A percentile compares a stretch with the other conserved stretches of the same genome.
phyloP scores from a whole-genome alignment of 441 rosid species.

The Arabidopsis lyrata region DNA sequence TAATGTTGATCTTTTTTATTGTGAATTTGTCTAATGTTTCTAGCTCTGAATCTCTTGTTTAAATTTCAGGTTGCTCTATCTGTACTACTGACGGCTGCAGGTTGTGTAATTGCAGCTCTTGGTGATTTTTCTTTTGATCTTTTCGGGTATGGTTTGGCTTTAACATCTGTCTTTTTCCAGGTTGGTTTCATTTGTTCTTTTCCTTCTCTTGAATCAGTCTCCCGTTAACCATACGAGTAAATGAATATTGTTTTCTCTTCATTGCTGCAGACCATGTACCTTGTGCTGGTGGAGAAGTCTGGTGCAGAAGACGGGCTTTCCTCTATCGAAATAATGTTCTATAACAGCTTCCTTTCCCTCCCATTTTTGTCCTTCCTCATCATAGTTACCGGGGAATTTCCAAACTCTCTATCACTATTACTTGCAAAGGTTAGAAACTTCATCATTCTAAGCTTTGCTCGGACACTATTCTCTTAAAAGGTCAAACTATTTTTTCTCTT shows the following conservation, averaged over 20 bases:
- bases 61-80: conserved; percentile 80
- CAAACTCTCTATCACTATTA: conserved; percentile 71
- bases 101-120: conserved; percentile 85
- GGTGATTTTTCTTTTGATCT: conserved; percentile 96
- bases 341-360: conserved; percentile 91
- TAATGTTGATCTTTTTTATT: not conserved
- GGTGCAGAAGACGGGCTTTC: conserved; percentile 98
- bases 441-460: conserved; percentile 17
- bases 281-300: conserved; percentile 91
- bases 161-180: conserved; percentile 95
- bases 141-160: conserved; percentile 87
- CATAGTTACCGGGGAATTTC: conserved; percentile 86
- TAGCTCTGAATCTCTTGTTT: conserved; percentile 21
- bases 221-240: not conserved
- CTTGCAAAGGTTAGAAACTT: conserved; percentile 78
- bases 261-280: conserved; percentile 89
- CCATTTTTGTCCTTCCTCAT: conserved; percentile 85
- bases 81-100: conserved; percentile 82
- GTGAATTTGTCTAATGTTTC: not conserved
- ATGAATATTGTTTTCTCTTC: not conserved
- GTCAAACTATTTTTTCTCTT: conserved; percentile 32
- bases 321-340: conserved; percentile 91
- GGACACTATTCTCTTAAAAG: conserved; percentile 1
- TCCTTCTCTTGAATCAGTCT: conserved; percentile 3
- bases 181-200: conserved; percentile 45